Conservation (phyloP, 2,329 filamentous ascomycete species). For the Botrytis porri region DNA sequence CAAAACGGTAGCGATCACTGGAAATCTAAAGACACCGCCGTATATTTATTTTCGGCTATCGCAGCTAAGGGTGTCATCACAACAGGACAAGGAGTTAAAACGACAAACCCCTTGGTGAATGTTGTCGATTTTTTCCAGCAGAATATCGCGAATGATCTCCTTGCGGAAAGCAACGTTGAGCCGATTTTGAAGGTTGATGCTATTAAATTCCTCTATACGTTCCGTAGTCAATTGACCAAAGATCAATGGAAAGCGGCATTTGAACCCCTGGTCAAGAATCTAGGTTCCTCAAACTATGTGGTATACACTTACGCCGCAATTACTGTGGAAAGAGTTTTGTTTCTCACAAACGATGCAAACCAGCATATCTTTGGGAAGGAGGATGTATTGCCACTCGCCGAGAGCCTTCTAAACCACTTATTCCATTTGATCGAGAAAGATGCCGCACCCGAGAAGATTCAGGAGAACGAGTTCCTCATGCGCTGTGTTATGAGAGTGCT, state of each 20-base stretch:
- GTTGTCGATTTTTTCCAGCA: constrained; percentile 95
- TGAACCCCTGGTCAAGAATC: constrained; percentile 83
- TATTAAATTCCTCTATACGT: constrained; percentile 96
- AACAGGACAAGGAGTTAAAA: constrained; percentile 83
- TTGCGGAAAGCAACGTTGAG: constrained; percentile 65
- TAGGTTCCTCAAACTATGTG: constrained; percentile 88
- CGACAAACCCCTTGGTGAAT: constrained; percentile 80
- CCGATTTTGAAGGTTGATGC: constrained; percentile 94
- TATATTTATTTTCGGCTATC: constrained; percentile 92
- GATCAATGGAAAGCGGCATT: constrained; percentile 90
- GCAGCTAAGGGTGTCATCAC: constrained; percentile 89
- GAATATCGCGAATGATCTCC: constrained; percentile 83
- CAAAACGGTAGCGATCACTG: constrained; percentile 70
- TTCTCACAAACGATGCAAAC: constrained; percentile 71
- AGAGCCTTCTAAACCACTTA: constrained; percentile 82
- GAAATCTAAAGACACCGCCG: constrained; percentile 97
- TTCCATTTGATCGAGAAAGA: constrained; percentile 90
- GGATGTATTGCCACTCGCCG: constrained; percentile 77
- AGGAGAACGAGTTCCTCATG: constrained; percentile 99
- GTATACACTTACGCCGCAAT: constrained; percentile 98
- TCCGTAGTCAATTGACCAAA: constrained; percentile 89
- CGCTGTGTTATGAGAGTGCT: constrained; percentile 97
- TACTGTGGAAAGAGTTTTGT: constrained; percentile 89
- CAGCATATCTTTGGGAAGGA: constrained; percentile 75
- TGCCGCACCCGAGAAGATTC: constrained; percentile 81